Conservation (phyloP, 768 basidiomycete species). For the Neoboletus brunneissimus region DNA sequence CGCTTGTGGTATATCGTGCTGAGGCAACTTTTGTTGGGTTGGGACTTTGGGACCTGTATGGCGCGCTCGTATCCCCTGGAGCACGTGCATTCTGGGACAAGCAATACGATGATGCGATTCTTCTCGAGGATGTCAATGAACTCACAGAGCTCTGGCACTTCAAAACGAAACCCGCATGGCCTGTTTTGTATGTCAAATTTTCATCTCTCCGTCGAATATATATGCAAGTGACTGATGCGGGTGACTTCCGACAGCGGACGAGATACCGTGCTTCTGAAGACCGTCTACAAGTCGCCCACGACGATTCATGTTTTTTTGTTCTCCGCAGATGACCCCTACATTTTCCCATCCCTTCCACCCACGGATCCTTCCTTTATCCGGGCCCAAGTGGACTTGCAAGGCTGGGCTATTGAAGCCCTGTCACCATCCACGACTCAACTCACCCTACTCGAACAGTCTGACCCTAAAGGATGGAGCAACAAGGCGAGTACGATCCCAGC, state of each 20-base stretch:
- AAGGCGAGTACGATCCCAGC: conserved; percentile 85
- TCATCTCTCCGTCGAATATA: conserved; percentile 5
- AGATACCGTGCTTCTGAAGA: conserved; percentile 87
- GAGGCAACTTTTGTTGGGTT: conserved; percentile 98
- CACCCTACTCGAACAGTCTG: conserved; percentile 92
- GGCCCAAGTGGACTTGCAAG: conserved; percentile 96
- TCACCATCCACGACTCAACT: conserved; percentile 94
- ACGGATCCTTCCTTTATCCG: conserved; percentile 79
- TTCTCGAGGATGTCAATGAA: conserved; percentile 88
- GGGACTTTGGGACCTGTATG: conserved; percentile 91
- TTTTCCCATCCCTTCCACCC: conserved; percentile 73
- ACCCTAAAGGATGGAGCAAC: conserved; percentile 96
- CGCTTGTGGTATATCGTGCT: conserved; percentile 91
- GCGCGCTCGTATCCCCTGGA: conserved; percentile 82
- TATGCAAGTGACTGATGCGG: background rate
- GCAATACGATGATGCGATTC: conserved; percentile 77
- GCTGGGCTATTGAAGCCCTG: conserved; percentile 94
- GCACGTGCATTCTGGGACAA: conserved; percentile 86
- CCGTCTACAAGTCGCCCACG: conserved; percentile 94
- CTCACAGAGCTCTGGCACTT: conserved; percentile 92
- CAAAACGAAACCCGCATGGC: conserved; percentile 91
- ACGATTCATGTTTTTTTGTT: conserved; percentile 95
- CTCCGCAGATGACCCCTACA: conserved; percentile 83
- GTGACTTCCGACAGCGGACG: conserved; percentile 62
- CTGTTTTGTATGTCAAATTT: conserved; percentile 69